Percentiles rank a stretch among this genome's conserved stretches.
Evolutionary conservation across 1,284 basidiomycete species (phyloP).

Genomic region (Kwoniella shivajii): DNA sequence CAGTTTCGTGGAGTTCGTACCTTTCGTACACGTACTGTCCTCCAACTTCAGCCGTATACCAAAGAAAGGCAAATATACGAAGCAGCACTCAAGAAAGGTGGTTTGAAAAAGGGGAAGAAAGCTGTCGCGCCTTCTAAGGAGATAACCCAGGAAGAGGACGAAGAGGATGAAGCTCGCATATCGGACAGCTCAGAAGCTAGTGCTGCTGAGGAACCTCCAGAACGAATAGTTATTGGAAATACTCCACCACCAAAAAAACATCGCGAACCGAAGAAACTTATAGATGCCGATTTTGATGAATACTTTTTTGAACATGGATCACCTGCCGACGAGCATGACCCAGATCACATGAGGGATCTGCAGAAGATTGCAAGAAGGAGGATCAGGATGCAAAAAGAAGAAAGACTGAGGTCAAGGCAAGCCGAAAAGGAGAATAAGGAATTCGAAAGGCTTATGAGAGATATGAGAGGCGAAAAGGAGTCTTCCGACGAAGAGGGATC

Average conservation of each 20-base stretch:
- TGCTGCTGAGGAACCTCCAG: conserved; percentile 20
- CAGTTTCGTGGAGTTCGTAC: conserved; percentile 48
- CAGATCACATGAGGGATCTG: conserved; percentile 16
- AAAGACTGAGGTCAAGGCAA: conserved; percentile 19
- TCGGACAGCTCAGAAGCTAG: conserved; percentile 19
- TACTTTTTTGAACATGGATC: conserved; percentile 41
- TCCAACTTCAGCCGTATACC: conserved; percentile 54
- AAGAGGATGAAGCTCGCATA: conserved; percentile 16
- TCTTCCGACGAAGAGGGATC: conserved; percentile 3
- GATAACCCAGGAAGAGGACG: conserved; percentile 23
- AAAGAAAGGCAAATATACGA: conserved; percentile 50
- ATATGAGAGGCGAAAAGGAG: conserved; percentile 9
- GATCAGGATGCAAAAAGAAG: conserved; percentile 33
- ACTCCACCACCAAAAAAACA: conserved; percentile 25
- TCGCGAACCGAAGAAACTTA: conserved; percentile 18
- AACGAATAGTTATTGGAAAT: conserved; percentile 44
- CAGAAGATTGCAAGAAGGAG: conserved; percentile 40
- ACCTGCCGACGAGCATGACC: conserved; percentile 36
- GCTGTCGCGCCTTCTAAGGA: conserved; percentile 27
- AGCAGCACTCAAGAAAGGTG: conserved; percentile 41
- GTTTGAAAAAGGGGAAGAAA: conserved; percentile 37
- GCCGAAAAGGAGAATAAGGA: conserved; percentile 26
- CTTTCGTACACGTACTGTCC: conserved; percentile 50
- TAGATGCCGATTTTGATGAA: conserved; percentile 44
- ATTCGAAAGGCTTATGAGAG: conserved; percentile 35